A percentile compares a stretch with the other conserved stretches of the same genome.
These are phyloP conservation scores for Asterochloris sp. DNA, from an alignment of 139 green algal genomes.

Conservation along the genomic window DNA sequence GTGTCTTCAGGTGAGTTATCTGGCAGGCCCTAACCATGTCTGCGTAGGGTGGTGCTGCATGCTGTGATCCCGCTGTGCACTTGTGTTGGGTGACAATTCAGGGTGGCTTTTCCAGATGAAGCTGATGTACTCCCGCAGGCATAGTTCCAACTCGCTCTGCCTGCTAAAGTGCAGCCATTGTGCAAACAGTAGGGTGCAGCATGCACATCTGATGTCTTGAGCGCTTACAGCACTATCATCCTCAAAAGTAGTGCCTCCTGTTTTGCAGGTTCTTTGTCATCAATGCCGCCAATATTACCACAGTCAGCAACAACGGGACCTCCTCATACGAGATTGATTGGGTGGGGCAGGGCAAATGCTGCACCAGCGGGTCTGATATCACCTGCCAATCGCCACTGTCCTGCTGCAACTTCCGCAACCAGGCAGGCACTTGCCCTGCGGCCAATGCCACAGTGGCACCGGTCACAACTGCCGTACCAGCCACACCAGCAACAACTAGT, in stretches of 20 bases:
- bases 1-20: background rate
- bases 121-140: too few relatives aligned
- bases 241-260: too few relatives aligned
- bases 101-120: too few relatives aligned
- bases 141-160: too few relatives aligned
- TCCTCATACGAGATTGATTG: constrained; percentile 20
- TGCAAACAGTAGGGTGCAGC: too few relatives aligned
- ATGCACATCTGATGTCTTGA: too few relatives aligned
- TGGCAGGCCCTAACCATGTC: too few relatives aligned
- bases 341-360: constrained; percentile 16
- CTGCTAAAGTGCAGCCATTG: too few relatives aligned
- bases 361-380: background rate
- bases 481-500: background rate
- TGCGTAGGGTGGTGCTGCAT: too few relatives aligned
- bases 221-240: too few relatives aligned
- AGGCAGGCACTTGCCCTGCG: background rate
- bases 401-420: constrained; percentile 22
- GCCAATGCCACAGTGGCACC: background rate
- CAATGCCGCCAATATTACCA: constrained; percentile 12
- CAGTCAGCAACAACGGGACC: constrained; percentile 12
- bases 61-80: too few relatives aligned
- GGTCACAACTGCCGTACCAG: background rate
- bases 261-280: constrained; percentile 26
- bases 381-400: constrained; percentile 12
- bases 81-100: background rate